A percentile compares a stretch with the other conserved stretches of the same genome.
Conservation (phyloP, 768 basidiomycete genomes). For the Suillus sp. region DNA sequence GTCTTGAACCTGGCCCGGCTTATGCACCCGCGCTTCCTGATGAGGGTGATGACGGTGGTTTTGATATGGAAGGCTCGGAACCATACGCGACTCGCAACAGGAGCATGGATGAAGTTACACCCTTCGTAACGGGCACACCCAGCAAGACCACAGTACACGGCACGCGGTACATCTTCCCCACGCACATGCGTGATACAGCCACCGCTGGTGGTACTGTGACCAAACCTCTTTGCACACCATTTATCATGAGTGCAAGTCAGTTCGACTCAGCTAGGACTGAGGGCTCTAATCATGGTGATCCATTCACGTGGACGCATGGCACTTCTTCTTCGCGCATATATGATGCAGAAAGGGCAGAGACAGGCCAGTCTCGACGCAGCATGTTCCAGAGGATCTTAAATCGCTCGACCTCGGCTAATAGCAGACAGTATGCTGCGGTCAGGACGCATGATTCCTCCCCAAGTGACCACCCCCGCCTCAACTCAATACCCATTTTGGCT, state of each 20-base stretch:
- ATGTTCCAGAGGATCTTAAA: conserved; percentile 4
- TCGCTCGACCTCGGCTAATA: not conserved
- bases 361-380: not conserved
- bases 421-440: conserved; percentile 17
- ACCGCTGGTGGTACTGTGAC: conserved; percentile 8
- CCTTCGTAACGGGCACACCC: conserved; percentile 27
- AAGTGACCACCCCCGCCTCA: not conserved
- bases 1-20: conserved; percentile 28
- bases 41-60: conserved; percentile 17
- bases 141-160: conserved; percentile 35
- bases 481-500: not conserved
- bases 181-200: conserved; percentile 18
- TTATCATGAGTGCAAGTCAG: conserved; percentile 20
- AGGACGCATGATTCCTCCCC: not conserved
- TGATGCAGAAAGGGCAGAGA: not conserved
- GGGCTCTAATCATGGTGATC: conserved; percentile 28
- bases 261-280: conserved; percentile 28
- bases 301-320: conserved; percentile 19
- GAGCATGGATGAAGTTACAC: conserved; percentile 32
- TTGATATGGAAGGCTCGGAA: conserved; percentile 19
- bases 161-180: conserved; percentile 24
- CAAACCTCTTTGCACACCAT: conserved; percentile 5
- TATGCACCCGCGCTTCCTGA: conserved; percentile 22
- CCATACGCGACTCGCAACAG: not conserved
- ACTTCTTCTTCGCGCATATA: not conserved